Conservation (phyloP, 169 alveolate genomes). For the Cryptosporidium andersoni region DNA sequence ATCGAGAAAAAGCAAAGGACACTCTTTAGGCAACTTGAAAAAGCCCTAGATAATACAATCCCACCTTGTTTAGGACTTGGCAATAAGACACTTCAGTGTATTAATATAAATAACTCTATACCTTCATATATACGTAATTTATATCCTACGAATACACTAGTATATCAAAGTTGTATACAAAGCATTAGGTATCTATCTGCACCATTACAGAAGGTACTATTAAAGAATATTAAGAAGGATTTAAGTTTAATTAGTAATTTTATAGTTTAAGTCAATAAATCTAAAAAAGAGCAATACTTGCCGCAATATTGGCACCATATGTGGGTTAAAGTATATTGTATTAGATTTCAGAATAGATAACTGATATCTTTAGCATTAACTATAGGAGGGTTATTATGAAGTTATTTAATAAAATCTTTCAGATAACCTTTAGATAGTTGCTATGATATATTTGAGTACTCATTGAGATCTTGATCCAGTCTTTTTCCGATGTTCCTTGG, state of each 20-base stretch:
- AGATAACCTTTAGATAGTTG: too few relatives aligned
- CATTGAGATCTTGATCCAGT: too few relatives aligned
- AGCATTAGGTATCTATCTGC: constrained; percentile 35
- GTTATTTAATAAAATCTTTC: too few relatives aligned
- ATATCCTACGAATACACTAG: constrained; percentile 37
- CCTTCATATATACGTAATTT: constrained; percentile 29
- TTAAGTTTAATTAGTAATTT: constrained; percentile 16
- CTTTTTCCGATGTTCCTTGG: neutral
- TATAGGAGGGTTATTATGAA: too few relatives aligned
- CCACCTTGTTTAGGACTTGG: constrained; percentile 41
- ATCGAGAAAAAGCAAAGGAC: constrained; percentile 7
- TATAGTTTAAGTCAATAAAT: constrained; percentile 1
- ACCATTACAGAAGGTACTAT: constrained; percentile 37
- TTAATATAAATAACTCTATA: neutral
- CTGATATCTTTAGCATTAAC: neutral
- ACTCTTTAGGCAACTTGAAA: constrained; percentile 4
- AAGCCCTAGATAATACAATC: constrained; percentile 16
- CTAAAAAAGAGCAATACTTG: neutral
- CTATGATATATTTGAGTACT: too few relatives aligned
- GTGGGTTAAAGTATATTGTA: too few relatives aligned
- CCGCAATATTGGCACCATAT: constrained; percentile 4
- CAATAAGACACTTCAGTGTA: neutral
- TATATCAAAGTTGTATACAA: constrained; percentile 2
- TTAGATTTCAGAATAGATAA: neutral
- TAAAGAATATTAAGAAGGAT: constrained; percentile 14